A percentile compares a stretch with the other conserved stretches of the same genome.
phyloP scores from a whole-genome alignment of 1,139 yeast genomes.

The Keqinozyma sinolaborantium region DNA sequence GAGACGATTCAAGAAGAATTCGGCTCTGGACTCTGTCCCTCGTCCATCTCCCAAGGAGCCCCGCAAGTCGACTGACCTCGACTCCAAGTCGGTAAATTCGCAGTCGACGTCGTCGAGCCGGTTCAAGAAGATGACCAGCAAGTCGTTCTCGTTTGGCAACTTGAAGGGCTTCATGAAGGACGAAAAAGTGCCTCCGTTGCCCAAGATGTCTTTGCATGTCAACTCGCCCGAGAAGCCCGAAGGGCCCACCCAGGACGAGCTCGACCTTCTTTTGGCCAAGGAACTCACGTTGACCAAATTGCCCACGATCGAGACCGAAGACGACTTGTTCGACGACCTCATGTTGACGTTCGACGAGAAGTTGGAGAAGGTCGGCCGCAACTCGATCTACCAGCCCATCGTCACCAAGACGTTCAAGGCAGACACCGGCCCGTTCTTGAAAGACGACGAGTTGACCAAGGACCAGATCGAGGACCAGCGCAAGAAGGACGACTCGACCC shows the following conservation, averaged over 20 bases:
- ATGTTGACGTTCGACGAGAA: slow-evolving; percentile 25
- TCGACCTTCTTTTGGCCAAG: slow-evolving; percentile 5
- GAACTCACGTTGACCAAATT: slow-evolving; percentile 18
- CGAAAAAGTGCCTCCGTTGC: slow-evolving; percentile 8
- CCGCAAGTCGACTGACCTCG: too few relatives aligned
- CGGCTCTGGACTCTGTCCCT: too few relatives aligned
- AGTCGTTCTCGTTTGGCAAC: slow-evolving; percentile 12
- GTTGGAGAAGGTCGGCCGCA: slow-evolving; percentile 17
- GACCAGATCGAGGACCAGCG: slow-evolving; percentile 44
- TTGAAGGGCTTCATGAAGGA: slow-evolving; percentile 9
- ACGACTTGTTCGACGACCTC: slow-evolving; percentile 31
- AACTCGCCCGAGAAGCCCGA: slow-evolving; percentile 3
- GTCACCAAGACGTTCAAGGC: slow-evolving; percentile 17
- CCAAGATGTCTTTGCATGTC: slow-evolving; percentile 2
- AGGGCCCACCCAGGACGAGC: slow-evolving; percentile 1
- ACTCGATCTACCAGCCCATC: slow-evolving; percentile 13
- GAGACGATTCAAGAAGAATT: neutral
- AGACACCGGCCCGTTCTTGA: slow-evolving; percentile 32
- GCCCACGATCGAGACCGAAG: slow-evolving; percentile 32
- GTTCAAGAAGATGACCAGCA: slow-evolving; percentile 9
- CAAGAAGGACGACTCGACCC: slow-evolving; percentile 20
- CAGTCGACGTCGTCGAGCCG: slow-evolving; percentile 4
- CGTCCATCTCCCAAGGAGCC: too few relatives aligned
- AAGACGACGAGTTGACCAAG: slow-evolving; percentile 42
- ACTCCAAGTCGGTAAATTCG: slow-evolving; percentile 6